A percentile compares a stretch with the other conserved stretches of the same genome.
Evolutionary conservation across 768 basidiomycete species (phyloP).

Genomic region (Asterophora parasitica): DNA sequence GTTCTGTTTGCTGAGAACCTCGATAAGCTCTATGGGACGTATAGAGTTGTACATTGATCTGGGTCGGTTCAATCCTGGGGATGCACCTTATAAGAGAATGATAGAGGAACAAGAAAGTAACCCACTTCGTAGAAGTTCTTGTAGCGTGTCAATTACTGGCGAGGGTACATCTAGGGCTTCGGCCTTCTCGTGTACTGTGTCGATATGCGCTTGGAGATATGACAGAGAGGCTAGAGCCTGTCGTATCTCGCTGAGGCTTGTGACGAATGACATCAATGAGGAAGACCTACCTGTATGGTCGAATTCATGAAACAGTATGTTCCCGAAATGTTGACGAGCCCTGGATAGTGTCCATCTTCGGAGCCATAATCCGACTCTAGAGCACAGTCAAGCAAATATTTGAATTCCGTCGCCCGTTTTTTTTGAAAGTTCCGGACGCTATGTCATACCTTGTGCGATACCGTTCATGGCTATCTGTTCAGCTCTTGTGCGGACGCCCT

Average conservation of each 20-base stretch:
- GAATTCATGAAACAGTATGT: conserved; percentile 99
- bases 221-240: conserved; percentile 87
- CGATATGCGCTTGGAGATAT: conserved; percentile 78
- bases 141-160: conserved; percentile 80
- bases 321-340: conserved; percentile 92
- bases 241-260: not conserved
- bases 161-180: conserved; percentile 78
- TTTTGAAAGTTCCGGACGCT: not conserved
- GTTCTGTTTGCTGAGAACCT: conserved; percentile 55
- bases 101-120: conserved; percentile 7
- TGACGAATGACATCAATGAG: conserved; percentile 15
- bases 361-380: conserved; percentile 19
- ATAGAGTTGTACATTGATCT: conserved; percentile 53
- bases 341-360: conserved; percentile 68
- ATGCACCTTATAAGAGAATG: conserved; percentile 1
- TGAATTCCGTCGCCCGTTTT: too few species aligned
- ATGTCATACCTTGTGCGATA: conserved; percentile 21
- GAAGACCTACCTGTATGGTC: conserved; percentile 65
- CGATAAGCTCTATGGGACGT: conserved; percentile 69
- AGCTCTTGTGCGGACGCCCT: conserved; percentile 44
- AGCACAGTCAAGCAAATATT: conserved; percentile 5
- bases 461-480: conserved; percentile 52
- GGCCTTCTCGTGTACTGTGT: conserved; percentile 68
- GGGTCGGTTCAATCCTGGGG: conserved; percentile 61
- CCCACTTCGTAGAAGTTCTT: conserved; percentile 64